Base-by-base conservation (phyloP, 306 rosid species). In the Inga laurina region DNA sequence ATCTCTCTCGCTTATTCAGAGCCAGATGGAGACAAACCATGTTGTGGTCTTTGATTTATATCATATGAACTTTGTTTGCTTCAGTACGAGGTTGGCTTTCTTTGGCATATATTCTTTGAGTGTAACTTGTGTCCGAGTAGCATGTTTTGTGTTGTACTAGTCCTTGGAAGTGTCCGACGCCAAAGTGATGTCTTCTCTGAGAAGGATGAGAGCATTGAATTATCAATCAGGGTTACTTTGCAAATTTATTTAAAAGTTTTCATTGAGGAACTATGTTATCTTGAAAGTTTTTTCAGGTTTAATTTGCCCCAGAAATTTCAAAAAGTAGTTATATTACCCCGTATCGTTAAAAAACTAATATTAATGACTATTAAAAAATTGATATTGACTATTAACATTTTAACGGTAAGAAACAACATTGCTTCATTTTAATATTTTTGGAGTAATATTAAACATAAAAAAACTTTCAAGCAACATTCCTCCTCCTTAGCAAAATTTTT, bases 31-130 rank as follows among this genome's bases (percentile, higher is more conserved):
- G 56, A 44, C 76, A 27, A 19, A 74, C 48, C 43, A 45, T 7
- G n/a, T 7, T 24, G n/a, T 13, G n/a, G 32, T 32, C 4, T 37
- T 39, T 4, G 85, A 43, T 24, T 79, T 85, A 81, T 77, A 82
- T 83, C 1, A 41, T 27, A 27, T 32, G 56, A 45, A 70, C 64
- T 83, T 81, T 66, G 16, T 86, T 91, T 82, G 86, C 86, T 78
- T 85, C 43, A 19, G 59, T 79, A 66, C 12, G 32, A 49, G 70
- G 44, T 84, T 71, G 83, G 86, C 46, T 87, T 89, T 88, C 46
- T 87, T 89, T 88, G 91, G 97, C 88, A 91, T 84, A 90, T 95
- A 86, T 95, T 85, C 98, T 82, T 93, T 84, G 96, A 90, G 97
- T 96, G 97, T 85, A 67, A 86, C 77, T 81, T 80, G 49, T 41